Conservation (phyloP, 2,329 filamentous ascomycete species). For the Cladophialophora immunda region DNA sequence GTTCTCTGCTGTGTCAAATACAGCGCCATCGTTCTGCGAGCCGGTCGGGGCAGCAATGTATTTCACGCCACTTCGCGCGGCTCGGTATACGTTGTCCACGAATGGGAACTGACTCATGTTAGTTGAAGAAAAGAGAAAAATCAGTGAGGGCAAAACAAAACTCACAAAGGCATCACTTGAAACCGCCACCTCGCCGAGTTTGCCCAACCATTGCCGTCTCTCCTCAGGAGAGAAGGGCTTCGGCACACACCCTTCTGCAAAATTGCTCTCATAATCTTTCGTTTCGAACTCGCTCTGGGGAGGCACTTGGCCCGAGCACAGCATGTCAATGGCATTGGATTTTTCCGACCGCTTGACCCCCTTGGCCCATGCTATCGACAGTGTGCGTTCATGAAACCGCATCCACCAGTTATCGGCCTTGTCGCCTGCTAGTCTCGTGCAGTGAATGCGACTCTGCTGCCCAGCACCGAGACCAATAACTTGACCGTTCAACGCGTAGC, state of each 20-base stretch:
- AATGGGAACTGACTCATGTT: constrained; percentile 79
- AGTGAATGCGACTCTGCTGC: constrained; percentile 98
- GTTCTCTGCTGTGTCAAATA: constrained; percentile 86
- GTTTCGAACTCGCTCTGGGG: constrained; percentile 84
- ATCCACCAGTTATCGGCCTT: constrained; percentile 99
- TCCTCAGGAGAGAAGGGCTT: constrained; percentile 82
- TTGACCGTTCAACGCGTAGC: constrained; percentile 94
- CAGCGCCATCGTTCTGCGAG: constrained; percentile 62
- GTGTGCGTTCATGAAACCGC: constrained; percentile 90
- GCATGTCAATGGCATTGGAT: constrained; percentile 95
- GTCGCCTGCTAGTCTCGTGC: constrained; percentile 94
- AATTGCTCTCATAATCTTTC: constrained; percentile 85
- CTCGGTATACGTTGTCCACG: constrained; percentile 96
- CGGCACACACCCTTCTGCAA: constrained; percentile 78
- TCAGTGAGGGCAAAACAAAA: constrained; percentile 40
- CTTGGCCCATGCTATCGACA: constrained; percentile 95
- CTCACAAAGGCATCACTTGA: constrained; percentile 95
- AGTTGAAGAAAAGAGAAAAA: neutral
- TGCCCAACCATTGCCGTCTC: constrained; percentile 82
- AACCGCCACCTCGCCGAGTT: constrained; percentile 78
- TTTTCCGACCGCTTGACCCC: constrained; percentile 96
- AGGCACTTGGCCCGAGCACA: constrained; percentile 83
- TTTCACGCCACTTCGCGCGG: constrained; percentile 86
- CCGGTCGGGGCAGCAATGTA: constrained; percentile 94
- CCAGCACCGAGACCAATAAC: constrained; percentile 93